phyloP scores from a whole-genome alignment of 306 rosid species.

The Senna tora region DNA sequence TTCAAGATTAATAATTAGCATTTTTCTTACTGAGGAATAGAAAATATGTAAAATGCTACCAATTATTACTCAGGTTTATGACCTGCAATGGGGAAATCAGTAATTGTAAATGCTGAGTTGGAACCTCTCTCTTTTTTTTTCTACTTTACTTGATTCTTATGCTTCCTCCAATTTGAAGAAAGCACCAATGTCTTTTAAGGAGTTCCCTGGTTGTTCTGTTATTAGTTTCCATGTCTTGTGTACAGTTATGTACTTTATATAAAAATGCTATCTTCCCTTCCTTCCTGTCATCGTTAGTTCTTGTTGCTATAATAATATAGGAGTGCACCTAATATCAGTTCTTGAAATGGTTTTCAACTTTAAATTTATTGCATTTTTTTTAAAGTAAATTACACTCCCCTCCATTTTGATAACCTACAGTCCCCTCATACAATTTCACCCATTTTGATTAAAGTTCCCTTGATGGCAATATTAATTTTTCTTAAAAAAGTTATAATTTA shows the following conservation, averaged over 20 bases:
- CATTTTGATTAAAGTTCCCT: too few species aligned
- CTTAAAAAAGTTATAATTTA: too few species aligned
- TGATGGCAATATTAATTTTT: too few species aligned
- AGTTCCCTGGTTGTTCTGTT: conserved; percentile 17
- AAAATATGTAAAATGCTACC: conserved; percentile 6
- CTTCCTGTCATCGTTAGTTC: not conserved
- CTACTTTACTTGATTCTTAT: conserved; percentile 29
- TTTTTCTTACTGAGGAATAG: conserved; percentile 10
- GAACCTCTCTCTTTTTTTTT: not conserved
- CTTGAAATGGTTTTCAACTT: too few species aligned
- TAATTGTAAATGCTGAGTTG: not conserved
- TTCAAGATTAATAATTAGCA: not conserved
- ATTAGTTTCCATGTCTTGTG: conserved; percentile 21
- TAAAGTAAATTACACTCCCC: too few species aligned
- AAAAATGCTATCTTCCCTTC: not conserved
- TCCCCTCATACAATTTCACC: too few species aligned
- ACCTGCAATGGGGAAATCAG: not conserved
- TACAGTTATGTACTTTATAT: not conserved
- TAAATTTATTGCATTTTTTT: too few species aligned
- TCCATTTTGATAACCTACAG: too few species aligned
- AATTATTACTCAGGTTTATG: not conserved
- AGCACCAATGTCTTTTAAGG: conserved; percentile 1
- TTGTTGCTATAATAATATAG: not conserved
- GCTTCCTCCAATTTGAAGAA: not conserved
- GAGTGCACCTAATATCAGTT: not conserved